Conservation (phyloP, 2,329 filamentous ascomycete species). For the Epichloe gansuensis region DNA sequence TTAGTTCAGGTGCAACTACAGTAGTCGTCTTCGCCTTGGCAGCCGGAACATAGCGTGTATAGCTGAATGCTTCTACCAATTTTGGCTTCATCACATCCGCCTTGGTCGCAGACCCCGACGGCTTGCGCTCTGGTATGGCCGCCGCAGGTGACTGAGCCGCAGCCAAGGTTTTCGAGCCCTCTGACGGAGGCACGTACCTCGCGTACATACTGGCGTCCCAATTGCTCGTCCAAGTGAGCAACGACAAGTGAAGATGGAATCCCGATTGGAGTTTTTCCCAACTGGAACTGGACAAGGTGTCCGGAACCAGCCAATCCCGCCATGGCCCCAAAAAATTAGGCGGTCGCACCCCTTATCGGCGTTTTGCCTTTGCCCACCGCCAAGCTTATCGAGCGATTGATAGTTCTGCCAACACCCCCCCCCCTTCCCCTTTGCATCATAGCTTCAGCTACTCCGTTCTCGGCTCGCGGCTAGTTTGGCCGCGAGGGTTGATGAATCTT, state of each 20-base stretch:
- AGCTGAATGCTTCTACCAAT: constrained; percentile 15
- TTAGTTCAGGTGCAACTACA: constrained; percentile 1
- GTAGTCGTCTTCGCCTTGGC: constrained; percentile 10
- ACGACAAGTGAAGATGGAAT: background rate
- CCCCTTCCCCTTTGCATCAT: background rate
- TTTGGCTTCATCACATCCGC: background rate
- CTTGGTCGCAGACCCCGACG: background rate
- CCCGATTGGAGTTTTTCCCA: background rate
- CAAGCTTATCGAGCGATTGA: constrained; percentile 18
- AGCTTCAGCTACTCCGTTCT: background rate
- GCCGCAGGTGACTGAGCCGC: constrained; percentile 4
- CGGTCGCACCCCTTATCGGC: constrained; percentile 18
- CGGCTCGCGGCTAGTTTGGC: background rate
- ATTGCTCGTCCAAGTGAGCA: background rate
- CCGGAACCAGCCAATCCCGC: constrained; percentile 9
- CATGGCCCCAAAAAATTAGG: constrained; percentile 22
- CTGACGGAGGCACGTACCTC: constrained; percentile 27
- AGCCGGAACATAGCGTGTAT: constrained; percentile 30
- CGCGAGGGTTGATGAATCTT: too few species aligned
- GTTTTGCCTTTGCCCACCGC: constrained; percentile 27
- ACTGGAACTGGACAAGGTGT: too few species aligned
- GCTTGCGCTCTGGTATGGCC: background rate
- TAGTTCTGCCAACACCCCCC: background rate
- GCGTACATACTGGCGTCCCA: constrained; percentile 24
- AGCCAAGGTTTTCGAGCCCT: constrained; percentile 10